Conservation (phyloP, 1,284 basidiomycete genomes). For the Pseudozyma tsukubaensis region DNA sequence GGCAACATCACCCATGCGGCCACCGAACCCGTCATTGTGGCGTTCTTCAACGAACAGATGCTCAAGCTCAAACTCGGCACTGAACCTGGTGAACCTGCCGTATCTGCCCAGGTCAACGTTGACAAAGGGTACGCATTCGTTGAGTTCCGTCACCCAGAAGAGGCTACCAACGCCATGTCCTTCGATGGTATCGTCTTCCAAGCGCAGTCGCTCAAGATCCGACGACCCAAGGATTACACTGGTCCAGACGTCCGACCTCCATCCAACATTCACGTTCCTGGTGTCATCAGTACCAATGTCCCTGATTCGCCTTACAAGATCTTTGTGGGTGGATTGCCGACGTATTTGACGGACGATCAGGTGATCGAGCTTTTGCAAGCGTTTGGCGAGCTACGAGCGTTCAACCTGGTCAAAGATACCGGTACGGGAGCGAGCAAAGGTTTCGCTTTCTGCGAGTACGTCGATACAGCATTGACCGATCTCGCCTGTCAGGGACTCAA, state of each 20-base stretch:
- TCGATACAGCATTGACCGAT: conserved; percentile 87
- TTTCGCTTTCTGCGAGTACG: conserved; percentile 99
- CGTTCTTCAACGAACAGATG: conserved; percentile 97
- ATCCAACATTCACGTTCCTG: conserved; percentile 81
- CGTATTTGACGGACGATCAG: conserved; percentile 95
- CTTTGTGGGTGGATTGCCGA: conserved; percentile 94
- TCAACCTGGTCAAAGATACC: conserved; percentile 93
- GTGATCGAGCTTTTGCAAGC: conserved; percentile 96
- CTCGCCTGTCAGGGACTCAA: conserved; percentile 95
- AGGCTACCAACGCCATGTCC: conserved; percentile 93
- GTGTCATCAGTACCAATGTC: conserved; percentile 94
- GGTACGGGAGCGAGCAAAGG: conserved; percentile 79
- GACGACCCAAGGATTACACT: conserved; percentile 95
- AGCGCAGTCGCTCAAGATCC: conserved; percentile 90
- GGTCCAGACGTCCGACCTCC: conserved; percentile 74
- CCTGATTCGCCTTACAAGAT: conserved; percentile 98
- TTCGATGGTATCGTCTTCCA: conserved; percentile 97
- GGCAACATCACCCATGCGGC: conserved; percentile 92
- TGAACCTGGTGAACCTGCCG: conserved; percentile 77
- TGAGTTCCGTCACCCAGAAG: conserved; percentile 94
- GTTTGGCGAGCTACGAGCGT: conserved; percentile 95
- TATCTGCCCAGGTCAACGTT: conserved; percentile 92
- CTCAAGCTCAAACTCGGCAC: conserved; percentile 77
- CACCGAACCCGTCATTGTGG: conserved; percentile 86
- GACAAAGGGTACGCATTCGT: conserved; percentile 95